Evolutionary conservation across 2,329 filamentous ascomycete genomes (phyloP).

Genomic region (Coniochaeta pulveracea): DNA sequence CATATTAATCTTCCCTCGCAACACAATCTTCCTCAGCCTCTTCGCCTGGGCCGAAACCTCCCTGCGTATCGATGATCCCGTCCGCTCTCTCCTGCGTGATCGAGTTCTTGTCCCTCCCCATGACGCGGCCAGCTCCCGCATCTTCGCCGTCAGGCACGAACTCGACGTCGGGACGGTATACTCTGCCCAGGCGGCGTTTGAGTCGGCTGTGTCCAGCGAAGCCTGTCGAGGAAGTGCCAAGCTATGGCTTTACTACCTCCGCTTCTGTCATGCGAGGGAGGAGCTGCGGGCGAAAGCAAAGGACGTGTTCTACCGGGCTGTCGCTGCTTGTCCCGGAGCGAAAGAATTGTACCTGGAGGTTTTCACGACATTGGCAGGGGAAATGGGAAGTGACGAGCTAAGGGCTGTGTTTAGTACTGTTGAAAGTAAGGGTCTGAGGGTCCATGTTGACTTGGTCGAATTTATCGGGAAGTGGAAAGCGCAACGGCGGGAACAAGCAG

Average conservation of each 20-base stretch:
- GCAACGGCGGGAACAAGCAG: no score
- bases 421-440: not conserved
- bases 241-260: constrained; percentile 40
- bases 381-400: not conserved
- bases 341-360: constrained; percentile 17
- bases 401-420: not conserved
- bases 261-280: constrained; percentile 25
- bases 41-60: constrained; percentile 62
- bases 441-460: constrained; percentile 2
- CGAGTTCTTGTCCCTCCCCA: constrained; percentile 28
- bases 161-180: constrained; percentile 33
- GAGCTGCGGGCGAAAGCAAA: constrained; percentile 15
- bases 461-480: not conserved
- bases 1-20: constrained; percentile 56
- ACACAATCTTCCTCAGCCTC: constrained; percentile 63
- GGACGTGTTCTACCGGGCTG: constrained; percentile 4
- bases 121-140: constrained; percentile 30
- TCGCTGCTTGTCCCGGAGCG: constrained; percentile 12
- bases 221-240: constrained; percentile 25
- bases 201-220: constrained; percentile 33
- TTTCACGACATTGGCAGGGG: not conserved
- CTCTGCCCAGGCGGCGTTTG: constrained; percentile 38
- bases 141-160: constrained; percentile 42
- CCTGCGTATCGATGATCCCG: constrained; percentile 63
- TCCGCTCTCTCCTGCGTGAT: constrained; percentile 53